Evolutionary conservation across 257 asterid species (phyloP), one percentile per base, ranked within the genome.

Genomic region (Solanum chaucha): DNA sequence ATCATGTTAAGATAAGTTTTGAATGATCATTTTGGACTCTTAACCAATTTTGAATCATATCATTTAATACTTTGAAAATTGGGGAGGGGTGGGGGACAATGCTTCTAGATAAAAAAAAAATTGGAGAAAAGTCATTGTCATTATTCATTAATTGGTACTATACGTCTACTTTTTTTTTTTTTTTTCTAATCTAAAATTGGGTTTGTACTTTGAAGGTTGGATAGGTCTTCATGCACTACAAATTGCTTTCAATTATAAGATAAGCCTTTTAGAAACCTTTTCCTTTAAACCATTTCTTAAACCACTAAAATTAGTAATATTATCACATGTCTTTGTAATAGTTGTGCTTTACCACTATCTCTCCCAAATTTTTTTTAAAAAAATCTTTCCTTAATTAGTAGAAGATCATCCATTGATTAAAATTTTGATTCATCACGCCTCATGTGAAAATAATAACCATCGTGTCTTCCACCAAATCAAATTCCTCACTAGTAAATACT

Each of bases 71-170:
- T 55, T 55, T 55, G 64, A 55, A 55, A 55, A 55, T 19, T 65
- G 15, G 73, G 35, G 36, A 14, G 85, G 24, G 68, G 28, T 44
- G 26, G 24, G 46, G 82, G 90, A 81, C 68, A 87, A 87, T 86
- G 85, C 61, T 92, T 92, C 93, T 90, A 90, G 92, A 92, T 41
- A 30, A 30, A 30, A 30, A 28, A 28, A 86, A 41, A 85, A 82
- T 36, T 85, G 87, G 87, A 78, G 89, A 73, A 36, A 89, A 83
- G 88, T 90, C 87, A 84, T 26, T 9, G 46, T 74, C 58, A 8
- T 58, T 80, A 80, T 35, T 34, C n/a, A n/a, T 74, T 7, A 73
- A 72, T 71, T 32, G 24, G 36, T 55, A 71, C 24, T 46, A 55
- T 87, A 34, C 32, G 22, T 19, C 22, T 72, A 82, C 14, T 34